Percentiles rank a stretch among this genome's conserved stretches.
Conservation (phyloP, 495 filamentous ascomycete species). For the Tetracladium setigerum region DNA sequence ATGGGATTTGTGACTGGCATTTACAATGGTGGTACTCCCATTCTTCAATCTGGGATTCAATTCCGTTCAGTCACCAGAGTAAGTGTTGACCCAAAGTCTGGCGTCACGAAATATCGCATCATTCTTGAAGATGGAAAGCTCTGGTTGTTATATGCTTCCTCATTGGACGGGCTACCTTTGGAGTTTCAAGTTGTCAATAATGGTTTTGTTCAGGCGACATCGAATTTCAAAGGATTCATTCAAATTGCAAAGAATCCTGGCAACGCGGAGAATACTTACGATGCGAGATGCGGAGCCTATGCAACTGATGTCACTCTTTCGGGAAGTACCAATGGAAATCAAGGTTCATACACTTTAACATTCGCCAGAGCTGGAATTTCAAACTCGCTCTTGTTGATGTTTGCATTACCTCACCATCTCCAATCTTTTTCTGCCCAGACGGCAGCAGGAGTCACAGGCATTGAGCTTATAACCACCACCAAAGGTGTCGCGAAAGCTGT, state of each 20-base stretch:
- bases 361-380: slow-evolving; percentile 62
- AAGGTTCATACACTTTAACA: slow-evolving; percentile 63
- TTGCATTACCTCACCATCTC: slow-evolving; percentile 81
- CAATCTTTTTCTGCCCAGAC: slow-evolving; percentile 62
- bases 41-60: slow-evolving; percentile 65
- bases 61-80: slow-evolving; percentile 61
- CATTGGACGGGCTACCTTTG: slow-evolving; percentile 34
- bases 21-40: slow-evolving; percentile 62
- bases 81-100: slow-evolving; percentile 43
- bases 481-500: slow-evolving; percentile 77
- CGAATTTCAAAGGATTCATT: slow-evolving; percentile 56
- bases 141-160: slow-evolving; percentile 78
- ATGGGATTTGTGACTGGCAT: slow-evolving; percentile 79
- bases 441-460: slow-evolving; percentile 38
- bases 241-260: slow-evolving; percentile 73
- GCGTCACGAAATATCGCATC: slow-evolving; percentile 72
- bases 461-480: slow-evolving; percentile 72
- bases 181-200: slow-evolving; percentile 41
- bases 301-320: slow-evolving; percentile 52
- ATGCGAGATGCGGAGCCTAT: slow-evolving; percentile 69
- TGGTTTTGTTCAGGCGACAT: slow-evolving; percentile 31
- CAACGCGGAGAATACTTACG: slow-evolving; percentile 57
- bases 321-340: slow-evolving; percentile 48
- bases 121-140: slow-evolving; percentile 60
- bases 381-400: slow-evolving; percentile 64